Evolutionary conservation across 169 alveolate species (phyloP).

Genomic region (Plasmodium sp.): DNA sequence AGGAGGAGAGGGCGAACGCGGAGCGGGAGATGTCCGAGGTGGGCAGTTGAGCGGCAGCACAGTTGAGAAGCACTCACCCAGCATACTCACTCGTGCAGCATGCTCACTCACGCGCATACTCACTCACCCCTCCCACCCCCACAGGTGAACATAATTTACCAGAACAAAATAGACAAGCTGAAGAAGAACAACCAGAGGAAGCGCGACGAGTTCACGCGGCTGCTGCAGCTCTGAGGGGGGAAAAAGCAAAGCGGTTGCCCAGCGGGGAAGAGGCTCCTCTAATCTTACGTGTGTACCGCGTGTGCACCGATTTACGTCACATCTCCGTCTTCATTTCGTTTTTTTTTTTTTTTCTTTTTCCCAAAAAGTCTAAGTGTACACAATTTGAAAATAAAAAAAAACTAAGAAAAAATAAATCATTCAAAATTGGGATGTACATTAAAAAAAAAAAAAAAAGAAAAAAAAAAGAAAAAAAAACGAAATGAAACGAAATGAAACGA

Average conservation of each 20-base stretch:
- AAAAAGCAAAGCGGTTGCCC: neutral
- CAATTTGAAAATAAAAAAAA: neutral
- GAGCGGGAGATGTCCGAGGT: conserved; percentile 52
- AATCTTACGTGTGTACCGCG: neutral
- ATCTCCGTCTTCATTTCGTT: neutral
- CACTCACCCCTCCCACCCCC: neutral
- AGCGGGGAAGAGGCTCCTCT: neutral
- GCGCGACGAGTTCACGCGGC: conserved; percentile 56
- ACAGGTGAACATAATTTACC: conserved; percentile 42
- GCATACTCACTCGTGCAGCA: neutral
- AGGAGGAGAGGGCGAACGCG: conserved; percentile 32
- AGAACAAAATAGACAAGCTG: conserved; percentile 65
- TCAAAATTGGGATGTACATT: neutral
- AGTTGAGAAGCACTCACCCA: neutral
- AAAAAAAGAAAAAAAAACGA: neutral
- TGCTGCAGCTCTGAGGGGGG: conserved; percentile 21
- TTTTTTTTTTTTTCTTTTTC: neutral
- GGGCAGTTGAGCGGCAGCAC: neutral
- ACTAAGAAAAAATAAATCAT: neutral
- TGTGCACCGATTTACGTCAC: neutral
- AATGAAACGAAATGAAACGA: neutral
- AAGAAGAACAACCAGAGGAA: conserved; percentile 62
- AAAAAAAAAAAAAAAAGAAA: conserved; percentile 18
- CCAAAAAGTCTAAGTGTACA: neutral
- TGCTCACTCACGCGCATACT: no score